Percentiles rank a stretch among this genome's conserved stretches.
These are phyloP conservation scores for Dactylellina sp. DNA, from an alignment of 2,329 filamentous ascomycete genomes.

Conservation along the genomic window DNA sequence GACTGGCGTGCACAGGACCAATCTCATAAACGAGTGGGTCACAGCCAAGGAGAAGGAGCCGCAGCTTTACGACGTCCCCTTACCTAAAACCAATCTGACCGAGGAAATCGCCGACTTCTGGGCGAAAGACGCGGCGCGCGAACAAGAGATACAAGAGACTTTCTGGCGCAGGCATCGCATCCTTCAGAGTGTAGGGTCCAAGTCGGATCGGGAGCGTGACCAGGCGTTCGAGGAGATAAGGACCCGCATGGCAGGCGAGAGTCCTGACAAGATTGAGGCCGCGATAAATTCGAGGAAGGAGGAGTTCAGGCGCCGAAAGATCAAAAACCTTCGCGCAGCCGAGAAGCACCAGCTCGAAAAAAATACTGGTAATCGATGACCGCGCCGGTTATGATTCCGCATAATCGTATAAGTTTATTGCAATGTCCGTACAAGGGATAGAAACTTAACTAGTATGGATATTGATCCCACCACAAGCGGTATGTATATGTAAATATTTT, in stretches of 20 bases:
- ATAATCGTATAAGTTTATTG: no score
- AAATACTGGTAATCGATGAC: neutral
- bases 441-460: no score
- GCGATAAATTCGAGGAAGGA: slow-evolving; percentile 3
- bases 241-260: slow-evolving; percentile 13
- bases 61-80: slow-evolving; percentile 19
- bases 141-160: slow-evolving; percentile 12
- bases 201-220: slow-evolving; percentile 6
- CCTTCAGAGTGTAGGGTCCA: slow-evolving; percentile 4
- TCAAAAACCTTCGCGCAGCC: slow-evolving; percentile 11
- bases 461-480: no score
- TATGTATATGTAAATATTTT: no score
- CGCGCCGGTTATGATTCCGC: no score
- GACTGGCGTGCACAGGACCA: slow-evolving; percentile 9
- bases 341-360: neutral
- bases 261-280: slow-evolving; percentile 1
- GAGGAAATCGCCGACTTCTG: slow-evolving; percentile 13
- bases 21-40: slow-evolving; percentile 33
- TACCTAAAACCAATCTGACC: slow-evolving; percentile 5
- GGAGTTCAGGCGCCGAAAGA: slow-evolving; percentile 6
- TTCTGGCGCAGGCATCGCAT: neutral
- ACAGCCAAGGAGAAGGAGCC: slow-evolving; percentile 6
- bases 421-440: no score
- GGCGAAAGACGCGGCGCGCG: slow-evolving; percentile 14
- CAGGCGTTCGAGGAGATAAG: slow-evolving; percentile 8